Conservation (phyloP, 768 basidiomycete species). For the Lanmaoa pseudosensibilis region DNA sequence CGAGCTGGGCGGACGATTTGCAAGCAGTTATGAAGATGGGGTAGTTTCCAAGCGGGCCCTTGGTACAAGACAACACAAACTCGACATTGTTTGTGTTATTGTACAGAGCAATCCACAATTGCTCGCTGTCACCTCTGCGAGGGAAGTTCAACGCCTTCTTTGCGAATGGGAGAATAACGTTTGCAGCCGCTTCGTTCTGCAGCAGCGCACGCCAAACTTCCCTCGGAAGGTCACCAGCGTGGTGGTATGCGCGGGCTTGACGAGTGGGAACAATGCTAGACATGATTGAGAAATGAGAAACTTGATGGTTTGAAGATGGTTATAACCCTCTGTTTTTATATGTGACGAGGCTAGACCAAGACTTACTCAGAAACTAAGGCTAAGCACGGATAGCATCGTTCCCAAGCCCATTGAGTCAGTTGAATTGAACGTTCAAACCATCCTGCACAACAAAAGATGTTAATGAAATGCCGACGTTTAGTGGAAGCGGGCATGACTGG, state of each 20-base stretch:
- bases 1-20: conserved; percentile 16
- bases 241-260: conserved; percentile 2
- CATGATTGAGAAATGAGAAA: conserved; percentile 17
- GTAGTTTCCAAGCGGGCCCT: background rate
- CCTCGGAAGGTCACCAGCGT: conserved; percentile 16
- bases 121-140: background rate
- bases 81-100: conserved; percentile 15
- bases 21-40: conserved; percentile 18
- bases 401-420: background rate
- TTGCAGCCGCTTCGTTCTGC: conserved; percentile 34
- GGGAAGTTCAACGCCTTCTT: conserved; percentile 23
- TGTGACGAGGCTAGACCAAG: background rate
- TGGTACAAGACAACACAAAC: conserved; percentile 11
- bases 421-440: conserved; percentile 15
- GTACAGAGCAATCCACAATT: conserved; percentile 35
- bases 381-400: background rate
- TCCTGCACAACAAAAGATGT: conserved; percentile 15
- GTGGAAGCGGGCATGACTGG: background rate
- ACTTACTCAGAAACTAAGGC: background rate
- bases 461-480: background rate
- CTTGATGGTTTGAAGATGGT: conserved; percentile 11
- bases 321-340: conserved; percentile 4
- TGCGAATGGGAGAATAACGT: conserved; percentile 43
- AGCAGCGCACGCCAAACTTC: conserved; percentile 33
- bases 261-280: background rate